A percentile compares a stretch with the other conserved stretches of the same genome.
phyloP scores from a whole-genome alignment of 106 monocot species.

The Agapanthus africanus region DNA sequence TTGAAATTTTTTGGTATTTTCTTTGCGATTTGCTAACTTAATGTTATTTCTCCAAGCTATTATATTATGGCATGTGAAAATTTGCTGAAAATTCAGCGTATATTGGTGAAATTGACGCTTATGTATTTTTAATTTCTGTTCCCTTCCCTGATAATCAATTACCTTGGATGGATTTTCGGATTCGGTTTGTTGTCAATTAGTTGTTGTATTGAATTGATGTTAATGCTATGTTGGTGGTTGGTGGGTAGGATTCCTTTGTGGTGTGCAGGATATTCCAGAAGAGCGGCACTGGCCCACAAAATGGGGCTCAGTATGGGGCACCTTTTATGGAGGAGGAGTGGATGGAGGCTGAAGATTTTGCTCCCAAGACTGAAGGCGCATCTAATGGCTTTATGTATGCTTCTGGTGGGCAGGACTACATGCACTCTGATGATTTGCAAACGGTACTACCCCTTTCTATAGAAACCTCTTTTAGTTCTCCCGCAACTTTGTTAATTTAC shows the following conservation, averaged over 20 bases:
- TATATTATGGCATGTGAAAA: too few species aligned
- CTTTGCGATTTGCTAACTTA: too few species aligned
- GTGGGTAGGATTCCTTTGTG: constrained; percentile 59
- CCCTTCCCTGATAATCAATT: too few species aligned
- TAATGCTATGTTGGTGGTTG: not conserved
- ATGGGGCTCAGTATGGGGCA: constrained; percentile 87
- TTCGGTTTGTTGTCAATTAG: too few species aligned
- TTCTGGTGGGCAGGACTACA: constrained; percentile 8
- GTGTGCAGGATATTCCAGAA: constrained; percentile 84
- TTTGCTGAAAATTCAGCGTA: too few species aligned
- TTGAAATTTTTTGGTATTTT: too few species aligned
- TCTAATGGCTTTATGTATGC: not conserved
- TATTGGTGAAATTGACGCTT: too few species aligned
- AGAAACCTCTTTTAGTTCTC: not conserved
- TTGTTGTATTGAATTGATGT: not conserved
- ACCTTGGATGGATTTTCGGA: too few species aligned
- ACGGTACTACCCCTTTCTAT: constrained; percentile 6
- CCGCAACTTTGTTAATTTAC: not conserved
- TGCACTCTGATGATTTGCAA: constrained; percentile 17
- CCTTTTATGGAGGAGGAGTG: constrained; percentile 70
- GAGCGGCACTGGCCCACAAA: constrained; percentile 69
- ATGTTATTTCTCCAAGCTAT: too few species aligned
- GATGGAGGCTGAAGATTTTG: constrained; percentile 23
- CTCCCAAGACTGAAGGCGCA: not conserved
- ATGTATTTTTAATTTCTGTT: too few species aligned